Base-by-base conservation (phyloP, 1,284 basidiomycete species). In the Irpex sp. region DNA sequence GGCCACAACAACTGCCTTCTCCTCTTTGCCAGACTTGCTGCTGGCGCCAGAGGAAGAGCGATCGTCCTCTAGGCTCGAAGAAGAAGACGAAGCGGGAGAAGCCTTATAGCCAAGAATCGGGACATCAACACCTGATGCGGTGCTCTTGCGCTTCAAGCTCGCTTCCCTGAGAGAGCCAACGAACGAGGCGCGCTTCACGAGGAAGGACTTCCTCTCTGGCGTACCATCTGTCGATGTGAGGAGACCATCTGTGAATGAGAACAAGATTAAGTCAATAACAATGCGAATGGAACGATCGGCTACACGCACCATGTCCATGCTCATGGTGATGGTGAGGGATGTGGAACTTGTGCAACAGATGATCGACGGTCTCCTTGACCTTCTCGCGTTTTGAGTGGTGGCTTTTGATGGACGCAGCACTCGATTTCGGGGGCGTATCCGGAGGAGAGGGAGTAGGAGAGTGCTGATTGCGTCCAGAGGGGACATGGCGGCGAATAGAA, bases 291-390 rank as follows among this genome's bases (percentile, higher is more conserved):
- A 20, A 13, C 62, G 59, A 62, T 38, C 62, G 18, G n/a, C 4
- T 64, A 43, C 1, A 18, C 38, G 18, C n/a, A 32, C 18, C 62
- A 64, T 64, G 27, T 15, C 20, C 62, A 64, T 64, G 32, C 20
- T 62, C 20, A 15, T 64, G 62, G 38, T 64, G 62, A 42, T 64
- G 62, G 62, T 64, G 62, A 43, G 27, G 62, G 32, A 60, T 60
- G 22, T 64, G 62, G 62, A 64, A 64, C 38, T 64, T 64, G 62
- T 64, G 27, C 27, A 64, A 42, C 15, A 64, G 38, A 13, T 64
- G 62, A n/a, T 64, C 62, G 32, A 64, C 62, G 13, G 62, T 27
- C 24, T 42, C 62, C 32, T 64, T 64, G 62, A 64, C 62, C 20
- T 43, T 32, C 24, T 64, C 62, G 32, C 62, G 62, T 27, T 64